A percentile compares a stretch with the other conserved stretches of the same genome.
phyloP scores from a whole-genome alignment of 2,329 filamentous ascomycete genomes.

The Microsporum ferrugineum region DNA sequence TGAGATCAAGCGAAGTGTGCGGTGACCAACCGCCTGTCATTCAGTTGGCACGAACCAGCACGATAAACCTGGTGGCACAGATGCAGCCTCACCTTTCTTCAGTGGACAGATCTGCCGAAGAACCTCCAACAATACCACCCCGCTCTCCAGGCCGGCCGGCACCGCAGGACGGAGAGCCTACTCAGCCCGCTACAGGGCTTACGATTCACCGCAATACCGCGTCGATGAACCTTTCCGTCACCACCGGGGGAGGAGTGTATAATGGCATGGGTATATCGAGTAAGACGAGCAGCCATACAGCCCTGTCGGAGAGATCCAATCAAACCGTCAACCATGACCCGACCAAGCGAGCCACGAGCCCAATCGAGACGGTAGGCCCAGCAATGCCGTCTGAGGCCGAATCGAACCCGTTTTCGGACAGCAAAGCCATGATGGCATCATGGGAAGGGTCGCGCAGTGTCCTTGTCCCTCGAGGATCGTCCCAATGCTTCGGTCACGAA shows the following conservation, averaged over 20 bases:
- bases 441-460: not conserved
- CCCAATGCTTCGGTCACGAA: conserved; percentile 5
- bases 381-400: conserved; percentile 1
- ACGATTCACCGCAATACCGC: not conserved
- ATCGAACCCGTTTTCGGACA: conserved; percentile 13
- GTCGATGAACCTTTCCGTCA: not conserved
- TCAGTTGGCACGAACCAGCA: not conserved
- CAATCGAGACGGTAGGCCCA: conserved; percentile 10
- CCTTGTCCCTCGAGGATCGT: conserved; percentile 3
- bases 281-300: conserved; percentile 25
- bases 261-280: conserved; percentile 13
- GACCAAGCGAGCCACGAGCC: conserved; percentile 19
- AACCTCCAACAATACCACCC: not conserved
- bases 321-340: conserved; percentile 25
- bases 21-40: not conserved
- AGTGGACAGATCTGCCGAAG: not conserved
- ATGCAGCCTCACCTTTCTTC: not conserved
- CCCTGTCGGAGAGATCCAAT: conserved; percentile 23
- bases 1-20: not conserved
- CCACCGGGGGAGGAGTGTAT: not conserved
- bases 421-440: not conserved
- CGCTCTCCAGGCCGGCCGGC: not conserved
- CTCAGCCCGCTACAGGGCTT: not conserved
- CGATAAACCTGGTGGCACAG: not conserved
- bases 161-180: not conserved